These are phyloP conservation scores for Suillus weaverae DNA, from an alignment of 768 basidiomycete species.

Conservation along the genomic window DNA sequence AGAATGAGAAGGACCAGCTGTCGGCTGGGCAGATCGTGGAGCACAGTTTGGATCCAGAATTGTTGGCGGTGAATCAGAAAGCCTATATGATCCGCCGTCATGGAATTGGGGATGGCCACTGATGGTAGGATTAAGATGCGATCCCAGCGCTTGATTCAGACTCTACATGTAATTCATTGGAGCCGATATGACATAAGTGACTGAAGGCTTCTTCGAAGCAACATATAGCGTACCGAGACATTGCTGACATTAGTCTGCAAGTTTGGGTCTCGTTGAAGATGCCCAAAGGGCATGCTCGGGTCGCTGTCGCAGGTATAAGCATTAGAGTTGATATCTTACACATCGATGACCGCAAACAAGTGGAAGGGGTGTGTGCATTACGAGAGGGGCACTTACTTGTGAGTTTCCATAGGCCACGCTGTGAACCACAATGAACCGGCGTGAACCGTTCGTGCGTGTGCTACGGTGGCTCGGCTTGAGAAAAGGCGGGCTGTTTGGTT, in stretches of 20 bases:
- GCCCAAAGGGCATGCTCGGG: slow-evolving; percentile 60
- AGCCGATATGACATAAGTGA: slow-evolving; percentile 23
- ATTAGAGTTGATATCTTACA: slow-evolving; percentile 16
- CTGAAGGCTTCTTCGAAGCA: slow-evolving; percentile 27
- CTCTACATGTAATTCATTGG: slow-evolving; percentile 38
- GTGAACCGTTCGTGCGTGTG: slow-evolving; percentile 34
- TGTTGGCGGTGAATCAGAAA: slow-evolving; percentile 33
- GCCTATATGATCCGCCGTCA: slow-evolving; percentile 25
- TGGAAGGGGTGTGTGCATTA: slow-evolving; percentile 3
- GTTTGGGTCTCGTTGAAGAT: slow-evolving; percentile 57
- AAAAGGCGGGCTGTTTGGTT: slow-evolving; percentile 17
- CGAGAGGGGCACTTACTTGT: slow-evolving; percentile 31
- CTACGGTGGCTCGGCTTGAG: slow-evolving; percentile 36
- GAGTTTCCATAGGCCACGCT: slow-evolving; percentile 28
- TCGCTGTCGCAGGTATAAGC: slow-evolving; percentile 43
- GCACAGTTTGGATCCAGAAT: slow-evolving; percentile 29
- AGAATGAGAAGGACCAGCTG: slow-evolving; percentile 27
- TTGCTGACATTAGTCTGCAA: slow-evolving; percentile 45
- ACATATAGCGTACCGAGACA: slow-evolving; percentile 52
- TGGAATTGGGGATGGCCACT: slow-evolving; percentile 33
- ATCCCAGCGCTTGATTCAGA: slow-evolving; percentile 60
- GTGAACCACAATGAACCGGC: slow-evolving; percentile 38
- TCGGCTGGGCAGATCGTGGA: slow-evolving; percentile 27
- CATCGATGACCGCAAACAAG: slow-evolving; percentile 5
- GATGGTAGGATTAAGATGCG: slow-evolving; percentile 45